These are phyloP conservation scores for Cyberlindnera maritima DNA, from an alignment of 805 yeast species.

Conservation along the genomic window DNA sequence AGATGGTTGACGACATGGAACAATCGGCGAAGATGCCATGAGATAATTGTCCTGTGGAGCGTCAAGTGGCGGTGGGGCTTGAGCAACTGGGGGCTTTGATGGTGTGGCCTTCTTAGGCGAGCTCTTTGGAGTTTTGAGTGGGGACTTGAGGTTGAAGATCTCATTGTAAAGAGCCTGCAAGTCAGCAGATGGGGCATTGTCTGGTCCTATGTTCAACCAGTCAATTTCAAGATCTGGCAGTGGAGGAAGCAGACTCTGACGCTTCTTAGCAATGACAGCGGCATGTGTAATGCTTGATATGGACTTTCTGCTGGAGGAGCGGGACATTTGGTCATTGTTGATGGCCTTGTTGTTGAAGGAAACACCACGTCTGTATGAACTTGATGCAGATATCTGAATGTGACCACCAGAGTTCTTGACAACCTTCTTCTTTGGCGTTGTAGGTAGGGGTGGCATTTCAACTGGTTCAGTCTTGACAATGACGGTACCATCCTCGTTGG, in stretches of 20 bases:
- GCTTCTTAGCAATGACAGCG: constrained; percentile 16
- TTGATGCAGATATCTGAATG: constrained; percentile 30
- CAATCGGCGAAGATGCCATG: constrained; percentile 5
- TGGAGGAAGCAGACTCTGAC: constrained; percentile 29
- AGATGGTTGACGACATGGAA: not conserved
- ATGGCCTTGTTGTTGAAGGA: constrained; percentile 28
- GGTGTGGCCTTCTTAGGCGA: constrained; percentile 3
- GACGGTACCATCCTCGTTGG: constrained; percentile 30
- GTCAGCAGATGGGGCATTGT: constrained; percentile 24
- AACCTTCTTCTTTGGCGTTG: constrained; percentile 24
- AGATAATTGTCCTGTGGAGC: not conserved
- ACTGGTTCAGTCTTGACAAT: constrained; percentile 18
- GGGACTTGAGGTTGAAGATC: constrained; percentile 25
- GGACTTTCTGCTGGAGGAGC: constrained; percentile 27
- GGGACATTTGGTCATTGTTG: constrained; percentile 16
- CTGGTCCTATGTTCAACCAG: constrained; percentile 22
- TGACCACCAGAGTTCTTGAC: constrained; percentile 25
- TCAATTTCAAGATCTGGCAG: constrained; percentile 27
- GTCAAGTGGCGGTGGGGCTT: not conserved
- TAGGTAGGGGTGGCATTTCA: constrained; percentile 16
- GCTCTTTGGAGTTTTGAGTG: constrained; percentile 10
- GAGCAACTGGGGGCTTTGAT: not conserved
- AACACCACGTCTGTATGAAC: constrained; percentile 31
- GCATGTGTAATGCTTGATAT: constrained; percentile 8
- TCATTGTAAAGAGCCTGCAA: constrained; percentile 31